Evolutionary conservation across 2,329 filamentous ascomycete species (phyloP).

Genomic region (Stromatinia cepivora): DNA sequence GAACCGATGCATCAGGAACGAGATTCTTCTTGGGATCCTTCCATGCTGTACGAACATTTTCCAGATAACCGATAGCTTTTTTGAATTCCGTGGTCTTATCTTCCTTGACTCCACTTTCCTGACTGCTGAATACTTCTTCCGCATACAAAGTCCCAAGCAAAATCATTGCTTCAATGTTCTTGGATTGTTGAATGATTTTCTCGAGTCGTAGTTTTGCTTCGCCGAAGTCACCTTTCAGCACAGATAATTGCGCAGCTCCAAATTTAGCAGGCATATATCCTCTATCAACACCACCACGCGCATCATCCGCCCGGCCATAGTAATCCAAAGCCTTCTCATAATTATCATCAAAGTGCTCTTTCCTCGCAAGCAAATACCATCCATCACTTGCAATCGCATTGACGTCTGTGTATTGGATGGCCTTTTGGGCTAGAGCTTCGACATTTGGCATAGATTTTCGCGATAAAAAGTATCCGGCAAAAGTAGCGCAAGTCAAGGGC

Average conservation of each 20-base stretch:
- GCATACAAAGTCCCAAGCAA: constrained; percentile 89
- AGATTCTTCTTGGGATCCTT: constrained; percentile 88
- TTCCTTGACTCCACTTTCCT: constrained; percentile 71
- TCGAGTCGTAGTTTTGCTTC: constrained; percentile 92
- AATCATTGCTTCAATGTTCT: constrained; percentile 85
- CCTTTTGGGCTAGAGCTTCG: constrained; percentile 84
- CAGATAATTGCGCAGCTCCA: constrained; percentile 84
- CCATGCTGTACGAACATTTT: constrained; percentile 83
- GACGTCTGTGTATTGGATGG: constrained; percentile 93
- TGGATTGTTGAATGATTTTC: constrained; percentile 87
- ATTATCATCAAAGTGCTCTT: constrained; percentile 82
- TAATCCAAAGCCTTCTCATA: constrained; percentile 75
- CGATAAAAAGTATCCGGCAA: constrained; percentile 86
- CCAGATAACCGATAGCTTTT: constrained; percentile 82
- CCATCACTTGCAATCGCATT: constrained; percentile 96
- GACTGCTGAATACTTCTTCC: constrained; percentile 85
- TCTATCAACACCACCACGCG: constrained; percentile 84
- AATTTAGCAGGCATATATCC: constrained; percentile 95
- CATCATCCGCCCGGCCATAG: constrained; percentile 88
- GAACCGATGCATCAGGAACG: constrained; percentile 77
- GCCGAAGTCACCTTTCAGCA: constrained; percentile 79
- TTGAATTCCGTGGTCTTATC: constrained; percentile 83
- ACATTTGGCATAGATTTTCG: constrained; percentile 79
- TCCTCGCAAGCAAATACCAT: constrained; percentile 91
- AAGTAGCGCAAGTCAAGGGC: constrained; percentile 85